Percentiles rank a stretch among this genome's conserved stretches.
Evolutionary conservation across 352 stramenopile genomes (phyloP).

Genomic region (Pythium scleroteichum): DNA sequence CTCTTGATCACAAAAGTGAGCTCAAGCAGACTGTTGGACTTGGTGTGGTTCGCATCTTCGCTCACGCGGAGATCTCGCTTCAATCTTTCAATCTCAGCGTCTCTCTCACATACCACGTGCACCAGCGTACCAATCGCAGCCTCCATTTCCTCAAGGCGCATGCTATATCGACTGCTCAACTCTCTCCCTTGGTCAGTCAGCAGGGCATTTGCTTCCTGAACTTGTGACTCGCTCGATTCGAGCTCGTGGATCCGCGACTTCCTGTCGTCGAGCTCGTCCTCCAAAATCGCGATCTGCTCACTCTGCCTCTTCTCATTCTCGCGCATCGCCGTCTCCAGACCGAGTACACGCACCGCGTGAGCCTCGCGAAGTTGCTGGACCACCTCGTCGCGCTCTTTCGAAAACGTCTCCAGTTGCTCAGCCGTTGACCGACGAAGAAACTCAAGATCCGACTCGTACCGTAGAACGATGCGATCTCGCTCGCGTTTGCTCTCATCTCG

Average conservation of each 20-base stretch:
- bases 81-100: constrained; percentile 33
- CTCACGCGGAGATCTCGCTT: constrained; percentile 33
- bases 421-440: constrained; percentile 32
- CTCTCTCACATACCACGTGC: constrained; percentile 21
- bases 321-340: constrained; percentile 46
- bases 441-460: constrained; percentile 57
- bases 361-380: constrained; percentile 45
- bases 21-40: constrained; percentile 64
- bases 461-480: constrained; percentile 26
- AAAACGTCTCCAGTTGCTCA: constrained; percentile 37
- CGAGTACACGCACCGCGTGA: constrained; percentile 40
- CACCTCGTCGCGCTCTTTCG: constrained; percentile 32
- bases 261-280: constrained; percentile 27
- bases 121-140: constrained; percentile 18
- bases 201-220: not conserved
- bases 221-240: constrained; percentile 22
- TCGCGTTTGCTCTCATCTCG: constrained; percentile 25
- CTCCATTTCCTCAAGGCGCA: constrained; percentile 47
- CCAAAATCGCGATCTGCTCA: constrained; percentile 19
- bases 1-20: constrained; percentile 80
- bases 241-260: constrained; percentile 29
- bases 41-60: constrained; percentile 47
- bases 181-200: constrained; percentile 2
- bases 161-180: constrained; percentile 4
- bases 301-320: constrained; percentile 39